Evolutionary conservation across 1,284 basidiomycete genomes (phyloP).

Genomic region (Rhodotorula sp.): DNA sequence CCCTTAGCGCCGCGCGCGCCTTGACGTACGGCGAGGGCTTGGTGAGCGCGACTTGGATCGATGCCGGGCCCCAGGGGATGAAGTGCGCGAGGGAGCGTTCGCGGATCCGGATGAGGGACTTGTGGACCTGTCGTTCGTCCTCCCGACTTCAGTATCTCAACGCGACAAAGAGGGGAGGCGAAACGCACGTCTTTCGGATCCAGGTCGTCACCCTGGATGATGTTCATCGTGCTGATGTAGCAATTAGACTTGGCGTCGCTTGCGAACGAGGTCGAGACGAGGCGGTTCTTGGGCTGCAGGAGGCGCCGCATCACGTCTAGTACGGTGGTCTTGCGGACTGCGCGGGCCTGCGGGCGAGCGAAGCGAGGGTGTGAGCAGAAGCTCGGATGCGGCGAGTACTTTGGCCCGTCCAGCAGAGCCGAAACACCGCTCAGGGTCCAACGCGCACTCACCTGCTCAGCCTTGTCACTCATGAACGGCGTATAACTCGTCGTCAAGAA

Average conservation of each 20-base stretch:
- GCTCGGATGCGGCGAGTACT: background rate
- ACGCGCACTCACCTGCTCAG: conserved; percentile 68
- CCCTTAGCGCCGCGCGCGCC: conserved; percentile 53
- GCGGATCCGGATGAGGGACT: conserved; percentile 91
- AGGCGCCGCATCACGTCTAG: conserved; percentile 98
- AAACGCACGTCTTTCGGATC: conserved; percentile 86
- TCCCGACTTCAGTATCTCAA: background rate
- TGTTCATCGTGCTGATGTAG: conserved; percentile 97
- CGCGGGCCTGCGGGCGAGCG: conserved; percentile 62
- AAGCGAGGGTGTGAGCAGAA: conserved; percentile 14
- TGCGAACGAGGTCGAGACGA: conserved; percentile 74
- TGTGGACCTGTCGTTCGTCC: conserved; percentile 73
- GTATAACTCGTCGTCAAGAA: conserved; percentile 99
- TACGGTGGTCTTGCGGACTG: conserved; percentile 88
- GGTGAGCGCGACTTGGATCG: conserved; percentile 94
- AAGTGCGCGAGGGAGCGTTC: conserved; percentile 96
- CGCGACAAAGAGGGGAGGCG: no score
- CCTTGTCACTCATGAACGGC: conserved; percentile 93
- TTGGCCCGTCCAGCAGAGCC: no score
- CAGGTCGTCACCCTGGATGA: conserved; percentile 91
- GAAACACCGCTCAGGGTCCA: background rate
- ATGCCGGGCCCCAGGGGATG: conserved; percentile 98
- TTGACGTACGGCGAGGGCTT: conserved; percentile 80
- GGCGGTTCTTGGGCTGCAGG: conserved; percentile 95
- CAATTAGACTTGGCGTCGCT: conserved; percentile 56